Conservation (phyloP, 2,329 filamentous ascomycete species). For the Cryphonectria carpinicola region DNA sequence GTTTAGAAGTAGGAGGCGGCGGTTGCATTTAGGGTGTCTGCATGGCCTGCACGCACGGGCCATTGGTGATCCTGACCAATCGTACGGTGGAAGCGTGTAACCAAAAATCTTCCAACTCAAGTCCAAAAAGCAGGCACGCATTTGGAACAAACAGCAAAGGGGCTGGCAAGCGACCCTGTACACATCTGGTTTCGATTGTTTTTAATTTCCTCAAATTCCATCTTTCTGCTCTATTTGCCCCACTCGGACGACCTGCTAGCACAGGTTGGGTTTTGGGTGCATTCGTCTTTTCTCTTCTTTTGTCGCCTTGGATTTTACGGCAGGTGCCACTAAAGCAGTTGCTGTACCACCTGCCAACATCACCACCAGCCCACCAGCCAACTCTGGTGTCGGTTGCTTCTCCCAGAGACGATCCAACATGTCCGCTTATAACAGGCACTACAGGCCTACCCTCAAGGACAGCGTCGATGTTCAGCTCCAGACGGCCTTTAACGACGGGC, state of each 20-base stretch:
- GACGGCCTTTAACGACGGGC: constrained; percentile 57
- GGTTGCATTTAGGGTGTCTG: neutral
- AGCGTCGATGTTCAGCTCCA: constrained; percentile 59
- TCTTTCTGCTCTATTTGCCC: neutral
- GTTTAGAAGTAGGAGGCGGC: neutral
- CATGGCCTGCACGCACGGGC: neutral
- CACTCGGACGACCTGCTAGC: neutral
- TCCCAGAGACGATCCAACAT: constrained; percentile 8
- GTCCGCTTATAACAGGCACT: constrained; percentile 34
- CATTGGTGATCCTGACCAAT: neutral
- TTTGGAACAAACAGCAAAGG: neutral
- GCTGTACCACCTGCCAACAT: neutral
- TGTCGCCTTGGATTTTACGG: neutral
- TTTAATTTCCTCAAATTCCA: neutral
- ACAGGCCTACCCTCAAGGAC: constrained; percentile 48
- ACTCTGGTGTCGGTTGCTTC: neutral
- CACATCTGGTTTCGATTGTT: neutral
- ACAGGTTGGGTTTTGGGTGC: neutral
- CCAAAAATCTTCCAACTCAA: neutral
- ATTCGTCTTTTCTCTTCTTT: neutral
- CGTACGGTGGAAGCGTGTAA: neutral
- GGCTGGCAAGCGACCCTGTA: neutral
- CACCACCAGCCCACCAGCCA: neutral
- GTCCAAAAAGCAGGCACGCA: neutral
- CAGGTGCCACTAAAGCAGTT: neutral